Base-by-base conservation (phyloP, 345 rosid genomes). In the Rhodamnia rubescens region DNA sequence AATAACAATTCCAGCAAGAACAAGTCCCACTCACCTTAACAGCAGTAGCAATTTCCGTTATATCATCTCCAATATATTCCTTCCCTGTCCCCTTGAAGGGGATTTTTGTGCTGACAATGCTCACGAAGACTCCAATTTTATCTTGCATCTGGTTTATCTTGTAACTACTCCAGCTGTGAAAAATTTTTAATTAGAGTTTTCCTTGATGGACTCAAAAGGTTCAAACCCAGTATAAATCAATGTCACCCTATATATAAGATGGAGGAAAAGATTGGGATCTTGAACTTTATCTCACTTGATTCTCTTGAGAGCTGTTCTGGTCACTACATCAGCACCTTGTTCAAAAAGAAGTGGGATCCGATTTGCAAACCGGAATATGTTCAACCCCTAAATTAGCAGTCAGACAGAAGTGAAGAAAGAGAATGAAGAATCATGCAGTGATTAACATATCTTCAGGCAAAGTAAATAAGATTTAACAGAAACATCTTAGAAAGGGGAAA, bases 281-380 rank as follows among this genome's bases (percentile, higher is more conserved):
- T 36, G 80, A 69, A 32, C 10, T 36, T 36, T 36, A 36, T 80
- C 94, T 90, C 90, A 97, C 99, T 90, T 93, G 91, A 97, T 97
- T 94, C 99, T 94, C 91, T 95, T 97, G 36, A 92, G 89, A 59
- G 98, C 96, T 69, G 98, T 95, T 88, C 98, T 91, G 57, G 99
- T 97, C 85, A 95, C 99, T 88, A 97, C 99, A 88, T 97, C 99
- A 87, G 93, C 99, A 83, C 98, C 99, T 94, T 97, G 99, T 91
- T 97, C 99, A 88, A 97, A 97, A 47, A 97, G 97, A 86, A 97
- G 99, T 3, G 98, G 98, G 83, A 95, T 97, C 81, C 99, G 95
- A 83, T 97, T 95, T 85, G 98, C 99, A 92, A 95, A 95, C 50
- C 99, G 94, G 85, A 97, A 95, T 81, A 97, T 92, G 89, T 97